Percentiles rank a stretch among this genome's conserved stretches.
These are phyloP conservation scores for Dendrostoma leiphaemia DNA, from an alignment of 2,329 filamentous ascomycete species.

Conservation along the genomic window DNA sequence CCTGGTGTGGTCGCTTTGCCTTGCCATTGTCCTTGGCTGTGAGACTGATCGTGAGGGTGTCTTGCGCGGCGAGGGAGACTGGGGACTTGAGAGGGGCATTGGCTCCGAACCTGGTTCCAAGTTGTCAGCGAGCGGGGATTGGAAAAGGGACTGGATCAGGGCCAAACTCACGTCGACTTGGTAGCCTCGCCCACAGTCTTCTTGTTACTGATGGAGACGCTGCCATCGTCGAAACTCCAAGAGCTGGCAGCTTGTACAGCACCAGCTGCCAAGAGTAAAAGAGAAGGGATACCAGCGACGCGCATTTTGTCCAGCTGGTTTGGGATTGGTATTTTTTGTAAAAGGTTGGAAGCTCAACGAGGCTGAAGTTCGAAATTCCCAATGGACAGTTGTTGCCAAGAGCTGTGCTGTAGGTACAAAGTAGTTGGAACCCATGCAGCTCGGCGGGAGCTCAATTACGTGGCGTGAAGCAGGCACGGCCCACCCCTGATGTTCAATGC, in stretches of 20 bases:
- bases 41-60: conserved; percentile 78
- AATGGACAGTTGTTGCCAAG: conserved; percentile 15
- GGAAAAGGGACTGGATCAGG: background rate
- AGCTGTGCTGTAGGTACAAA: too few species aligned
- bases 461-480: conserved; percentile 14
- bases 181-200: conserved; percentile 53
- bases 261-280: conserved; percentile 48
- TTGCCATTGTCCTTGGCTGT: conserved; percentile 78
- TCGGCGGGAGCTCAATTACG: conserved; percentile 14
- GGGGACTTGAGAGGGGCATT: conserved; percentile 61
- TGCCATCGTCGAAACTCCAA: conserved; percentile 75
- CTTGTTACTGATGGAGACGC: conserved; percentile 64
- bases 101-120: conserved; percentile 50
- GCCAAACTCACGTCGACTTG: conserved; percentile 63
- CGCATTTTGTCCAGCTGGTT: conserved; percentile 33
- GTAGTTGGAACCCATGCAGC: background rate
- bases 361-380: conserved; percentile 9
- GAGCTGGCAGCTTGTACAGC: conserved; percentile 53
- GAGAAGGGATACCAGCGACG: conserved; percentile 37
- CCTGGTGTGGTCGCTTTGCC: conserved; percentile 86
- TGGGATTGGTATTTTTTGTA: conserved; percentile 5
- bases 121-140: conserved; percentile 21
- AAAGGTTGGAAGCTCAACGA: conserved; percentile 6
- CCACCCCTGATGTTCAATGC: background rate
- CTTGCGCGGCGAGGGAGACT: conserved; percentile 63